Base-by-base conservation (phyloP, 2,329 filamentous ascomycete genomes). In the Botrytis pseudocinerea region DNA sequence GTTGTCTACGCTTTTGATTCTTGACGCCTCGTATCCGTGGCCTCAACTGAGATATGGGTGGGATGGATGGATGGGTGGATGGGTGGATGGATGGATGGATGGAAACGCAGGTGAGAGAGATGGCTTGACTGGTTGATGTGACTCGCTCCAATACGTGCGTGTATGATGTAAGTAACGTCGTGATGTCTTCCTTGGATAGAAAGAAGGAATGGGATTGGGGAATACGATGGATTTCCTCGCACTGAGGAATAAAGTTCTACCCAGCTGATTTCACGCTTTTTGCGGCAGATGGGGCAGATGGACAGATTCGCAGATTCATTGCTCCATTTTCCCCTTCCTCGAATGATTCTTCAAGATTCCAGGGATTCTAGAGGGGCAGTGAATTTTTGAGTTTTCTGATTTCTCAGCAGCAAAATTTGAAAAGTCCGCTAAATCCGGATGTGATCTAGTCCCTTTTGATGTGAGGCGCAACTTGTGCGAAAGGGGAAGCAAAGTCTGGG, bases 371-470 rank as follows among this genome's bases (percentile, higher is more conserved):
- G 68, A 70, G 54, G 54, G 68, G 68, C 68, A 66, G 63, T 48
- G 44, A 51, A 51, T 70, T 35, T 38, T 59, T 35, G 42, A 7
- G 18, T 18, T 25, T 70, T 44, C 64, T 70, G 69, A 70, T 70
- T 70, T 70, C 69, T 70, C 69, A 70, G 69, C 69, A 70, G 32
- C 25, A 28, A 40, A 32, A 28, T 32, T 54, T 32, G 48, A 42
- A 40, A 70, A 54, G 20, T 48, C 69, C 69, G 69, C 69, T 70
- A 70, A 63, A 22, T 70, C 59, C 69, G 42, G 14, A 48, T 42
- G n/a, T 14, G 25, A 38, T 16, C 22, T 61, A 70, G 54, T 38
- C 14, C 42, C 14, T 38, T 54, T 60, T 18, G 5, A 69, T 32
- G 32, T 20, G n/a, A 40, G 42, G 35, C 48, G n/a, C 25, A 14